These are phyloP conservation scores for Suillus subalutaceus DNA, from an alignment of 768 basidiomycete genomes.

Conservation along the genomic window DNA sequence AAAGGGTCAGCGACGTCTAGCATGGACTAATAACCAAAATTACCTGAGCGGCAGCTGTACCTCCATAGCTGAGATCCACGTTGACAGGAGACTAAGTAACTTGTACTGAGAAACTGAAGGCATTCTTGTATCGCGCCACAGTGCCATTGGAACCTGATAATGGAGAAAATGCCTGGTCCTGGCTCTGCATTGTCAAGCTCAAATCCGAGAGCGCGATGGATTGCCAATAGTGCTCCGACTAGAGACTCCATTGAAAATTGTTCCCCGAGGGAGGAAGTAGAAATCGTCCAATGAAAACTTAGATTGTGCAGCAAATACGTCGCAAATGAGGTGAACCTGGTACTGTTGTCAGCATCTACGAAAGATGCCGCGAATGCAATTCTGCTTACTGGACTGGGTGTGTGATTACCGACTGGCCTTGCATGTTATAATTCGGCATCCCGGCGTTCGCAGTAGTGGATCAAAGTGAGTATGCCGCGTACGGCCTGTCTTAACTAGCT, in stretches of 20 bases:
- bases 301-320: constrained; percentile 65
- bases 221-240: constrained; percentile 72
- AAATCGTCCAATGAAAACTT: constrained; percentile 71
- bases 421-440: constrained; percentile 61
- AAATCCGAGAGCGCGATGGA: constrained; percentile 64
- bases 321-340: constrained; percentile 66
- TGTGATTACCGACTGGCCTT: constrained; percentile 57
- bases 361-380: background rate
- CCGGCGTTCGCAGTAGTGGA: constrained; percentile 57
- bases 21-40: background rate
- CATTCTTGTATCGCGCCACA: constrained; percentile 65
- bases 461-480: background rate
- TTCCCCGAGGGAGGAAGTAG: constrained; percentile 67
- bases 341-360: constrained; percentile 5
- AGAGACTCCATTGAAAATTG: constrained; percentile 66
- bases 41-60: constrained; percentile 57
- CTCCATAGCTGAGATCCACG: constrained; percentile 51
- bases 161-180: constrained; percentile 60
- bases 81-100: constrained; percentile 58
- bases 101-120: constrained; percentile 76
- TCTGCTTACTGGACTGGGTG: constrained; percentile 48
- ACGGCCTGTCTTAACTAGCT: constrained; percentile 12
- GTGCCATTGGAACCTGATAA: constrained; percentile 59
- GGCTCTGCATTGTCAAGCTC: constrained; percentile 51
- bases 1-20: constrained; percentile 10